A percentile compares a stretch with the other conserved stretches of the same genome.
phyloP scores from a whole-genome alignment of 2,329 filamentous ascomycete species.

The Metarhizium guizhouense region DNA sequence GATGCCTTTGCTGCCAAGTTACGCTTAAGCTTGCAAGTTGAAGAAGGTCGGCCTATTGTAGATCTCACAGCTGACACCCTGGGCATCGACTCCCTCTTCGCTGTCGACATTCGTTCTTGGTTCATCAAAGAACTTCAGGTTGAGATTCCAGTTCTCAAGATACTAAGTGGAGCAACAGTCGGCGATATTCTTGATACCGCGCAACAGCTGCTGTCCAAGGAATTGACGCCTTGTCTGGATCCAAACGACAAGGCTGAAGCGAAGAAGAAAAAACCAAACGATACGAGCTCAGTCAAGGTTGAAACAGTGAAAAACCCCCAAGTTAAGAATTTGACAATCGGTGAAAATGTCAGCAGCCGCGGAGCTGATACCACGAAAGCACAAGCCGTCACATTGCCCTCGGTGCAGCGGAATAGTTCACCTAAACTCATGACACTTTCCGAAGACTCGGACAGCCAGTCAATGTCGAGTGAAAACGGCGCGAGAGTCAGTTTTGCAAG shows the following conservation, averaged over 20 bases:
- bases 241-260: too few species aligned
- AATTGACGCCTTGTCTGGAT: background rate
- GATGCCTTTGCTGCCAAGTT: background rate
- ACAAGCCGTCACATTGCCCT: background rate
- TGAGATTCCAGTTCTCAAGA: slow-evolving; percentile 37
- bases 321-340: background rate
- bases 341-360: background rate
- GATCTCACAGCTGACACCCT: slow-evolving; percentile 9
- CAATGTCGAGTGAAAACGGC: too few species aligned
- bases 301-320: too few species aligned
- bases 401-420: too few species aligned
- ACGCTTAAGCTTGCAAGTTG: too few species aligned
- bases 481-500: too few species aligned
- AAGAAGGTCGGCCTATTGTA: background rate
- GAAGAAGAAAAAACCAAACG: too few species aligned
- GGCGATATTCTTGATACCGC: background rate
- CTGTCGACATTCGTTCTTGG: slow-evolving; percentile 37
- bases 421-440: too few species aligned
- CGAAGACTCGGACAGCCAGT: too few species aligned
- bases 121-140: slow-evolving; percentile 33
- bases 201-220: background rate
- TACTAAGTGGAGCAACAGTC: slow-evolving; percentile 13
- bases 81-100: slow-evolving; percentile 22
- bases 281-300: too few species aligned
- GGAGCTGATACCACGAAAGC: background rate